A percentile compares a stretch with the other conserved stretches of the same genome.
These are phyloP conservation scores for Candida endomychidarum DNA, from an alignment of 805 yeast species.

Conservation along the genomic window DNA sequence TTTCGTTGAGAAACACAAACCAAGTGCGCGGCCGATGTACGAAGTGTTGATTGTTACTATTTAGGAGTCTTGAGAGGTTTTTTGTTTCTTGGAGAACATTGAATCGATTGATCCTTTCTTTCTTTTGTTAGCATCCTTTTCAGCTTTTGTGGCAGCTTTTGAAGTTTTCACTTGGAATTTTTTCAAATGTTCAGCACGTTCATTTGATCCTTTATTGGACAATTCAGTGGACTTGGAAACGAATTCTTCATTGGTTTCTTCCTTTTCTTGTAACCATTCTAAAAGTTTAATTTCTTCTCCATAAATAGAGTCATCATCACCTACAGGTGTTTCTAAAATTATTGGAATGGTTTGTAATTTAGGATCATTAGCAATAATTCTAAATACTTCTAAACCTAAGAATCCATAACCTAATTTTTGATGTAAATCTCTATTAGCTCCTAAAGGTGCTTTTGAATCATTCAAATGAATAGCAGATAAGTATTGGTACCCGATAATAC, in stretches of 20 bases:
- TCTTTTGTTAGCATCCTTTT: conserved; percentile 6
- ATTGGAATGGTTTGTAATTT: conserved; percentile 70
- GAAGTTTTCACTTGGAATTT: conserved; percentile 58
- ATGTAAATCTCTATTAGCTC: conserved; percentile 87
- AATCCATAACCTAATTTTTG: conserved; percentile 89
- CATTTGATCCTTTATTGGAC: conserved; percentile 60
- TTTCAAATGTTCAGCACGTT: conserved; percentile 65
- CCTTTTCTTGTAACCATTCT: conserved; percentile 73
- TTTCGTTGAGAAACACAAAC: too few species aligned
- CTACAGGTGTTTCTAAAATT: conserved; percentile 83
- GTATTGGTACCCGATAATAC: conserved; percentile 69
- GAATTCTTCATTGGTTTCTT: conserved; percentile 55
- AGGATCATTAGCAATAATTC: conserved; percentile 69
- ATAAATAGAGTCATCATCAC: conserved; percentile 60
- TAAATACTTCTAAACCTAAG: conserved; percentile 80
- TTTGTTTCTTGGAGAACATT: conserved; percentile 11
- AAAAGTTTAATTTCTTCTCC: conserved; percentile 81
- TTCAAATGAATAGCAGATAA: conserved; percentile 82
- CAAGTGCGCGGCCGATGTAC: too few species aligned
- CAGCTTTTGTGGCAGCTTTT: conserved; percentile 16
- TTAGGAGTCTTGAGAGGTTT: background rate
- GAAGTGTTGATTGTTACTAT: too few species aligned
- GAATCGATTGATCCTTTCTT: conserved; percentile 14
- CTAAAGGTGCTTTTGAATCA: conserved; percentile 93
- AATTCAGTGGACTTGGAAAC: conserved; percentile 48